Evolutionary conservation across 306 rosid species (phyloP), one percentile per base, ranked within the genome.

Genomic region (Albizia julibrissin): DNA sequence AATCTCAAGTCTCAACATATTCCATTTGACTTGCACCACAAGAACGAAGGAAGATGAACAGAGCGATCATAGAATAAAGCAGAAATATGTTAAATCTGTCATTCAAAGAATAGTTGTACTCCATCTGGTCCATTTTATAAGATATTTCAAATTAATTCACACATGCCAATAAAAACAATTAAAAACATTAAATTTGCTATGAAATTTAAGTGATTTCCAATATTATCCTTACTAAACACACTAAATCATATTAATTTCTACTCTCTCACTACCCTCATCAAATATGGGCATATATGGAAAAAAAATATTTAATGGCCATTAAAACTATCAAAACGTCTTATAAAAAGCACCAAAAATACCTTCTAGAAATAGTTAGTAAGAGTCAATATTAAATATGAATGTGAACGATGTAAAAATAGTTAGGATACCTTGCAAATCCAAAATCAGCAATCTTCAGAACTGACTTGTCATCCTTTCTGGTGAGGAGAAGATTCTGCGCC

Each of bases 361-460:
- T 37, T 37, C 8, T 37, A 37, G 40, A 37, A 37, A 6, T 37
- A 16, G 34, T 9, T 21, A 43, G 26, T 12, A 43, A 59, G 52
- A 76, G 44, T 65, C 58, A 76, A 43, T 65, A 26, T 59, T 58
- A 67, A 43, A 34, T 24, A 71, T 46, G 67, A 74, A 82, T 26
- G 26, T 56, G 67, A 74, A 82, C n/a, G 33, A 73, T 39, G 69
- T 34, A 74, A 70, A 87, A 75, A 73, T 33, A 68, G 75, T n/a
- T 37, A 78, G 68, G 77, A 73, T 89, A 94, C 99, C 99, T 91
- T 72, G 99, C 99, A 88, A 96, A 96, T 87, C 99, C 99, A 86
- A 96, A 96, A 94, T 96, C 99, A 43, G 99, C 99, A 44, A 94
- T 96, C 97, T 96, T 96, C 89, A 96, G 85, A 67, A 87, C 94